These are phyloP conservation scores for Tricholoma flavovirens DNA, from an alignment of 768 basidiomycete genomes.

Conservation along the genomic window DNA sequence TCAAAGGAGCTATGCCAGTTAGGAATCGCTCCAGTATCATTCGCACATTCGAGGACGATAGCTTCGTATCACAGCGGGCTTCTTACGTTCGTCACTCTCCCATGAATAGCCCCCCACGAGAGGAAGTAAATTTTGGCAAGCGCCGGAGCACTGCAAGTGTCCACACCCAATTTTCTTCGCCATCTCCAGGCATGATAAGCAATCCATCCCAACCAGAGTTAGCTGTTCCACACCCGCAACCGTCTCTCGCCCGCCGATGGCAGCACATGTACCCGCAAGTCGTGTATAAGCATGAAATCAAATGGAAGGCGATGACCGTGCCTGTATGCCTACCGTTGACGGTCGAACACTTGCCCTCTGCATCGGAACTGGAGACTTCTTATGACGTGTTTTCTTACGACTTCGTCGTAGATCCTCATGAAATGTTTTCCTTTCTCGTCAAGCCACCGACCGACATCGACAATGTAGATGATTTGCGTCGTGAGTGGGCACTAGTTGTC, in stretches of 20 bases:
- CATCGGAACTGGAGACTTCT: slow-evolving; percentile 64
- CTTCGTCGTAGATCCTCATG: slow-evolving; percentile 77
- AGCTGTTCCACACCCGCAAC: slow-evolving; percentile 54
- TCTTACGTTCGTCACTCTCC: slow-evolving; percentile 57
- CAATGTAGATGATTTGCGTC: slow-evolving; percentile 50
- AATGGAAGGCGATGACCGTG: slow-evolving; percentile 84
- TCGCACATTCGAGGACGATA: slow-evolving; percentile 58
- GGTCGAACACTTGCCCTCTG: slow-evolving; percentile 80
- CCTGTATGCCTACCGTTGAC: slow-evolving; percentile 89
- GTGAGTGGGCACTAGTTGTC: slow-evolving; percentile 70
- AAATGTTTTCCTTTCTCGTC: slow-evolving; percentile 85
- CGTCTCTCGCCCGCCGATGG: slow-evolving; percentile 83
- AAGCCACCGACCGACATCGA: slow-evolving; percentile 50
- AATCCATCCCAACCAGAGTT: slow-evolving; percentile 67
- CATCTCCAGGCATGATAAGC: slow-evolving; percentile 41
- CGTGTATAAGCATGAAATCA: slow-evolving; percentile 76
- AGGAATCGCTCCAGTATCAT: slow-evolving; percentile 39
- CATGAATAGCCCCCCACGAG: slow-evolving; percentile 62
- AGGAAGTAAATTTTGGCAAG: slow-evolving; percentile 53
- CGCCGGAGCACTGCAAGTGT: slow-evolving; percentile 43
- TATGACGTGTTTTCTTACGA: slow-evolving; percentile 86
- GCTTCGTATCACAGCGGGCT: slow-evolving; percentile 35
- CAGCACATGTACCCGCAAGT: slow-evolving; percentile 77
- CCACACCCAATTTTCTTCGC: slow-evolving; percentile 38
- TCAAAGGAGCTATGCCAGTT: slow-evolving; percentile 27